Evolutionary conservation across 345 rosid species (phyloP), one percentile per base, ranked within the genome.

Genomic region (Cochlearia excelsa): DNA sequence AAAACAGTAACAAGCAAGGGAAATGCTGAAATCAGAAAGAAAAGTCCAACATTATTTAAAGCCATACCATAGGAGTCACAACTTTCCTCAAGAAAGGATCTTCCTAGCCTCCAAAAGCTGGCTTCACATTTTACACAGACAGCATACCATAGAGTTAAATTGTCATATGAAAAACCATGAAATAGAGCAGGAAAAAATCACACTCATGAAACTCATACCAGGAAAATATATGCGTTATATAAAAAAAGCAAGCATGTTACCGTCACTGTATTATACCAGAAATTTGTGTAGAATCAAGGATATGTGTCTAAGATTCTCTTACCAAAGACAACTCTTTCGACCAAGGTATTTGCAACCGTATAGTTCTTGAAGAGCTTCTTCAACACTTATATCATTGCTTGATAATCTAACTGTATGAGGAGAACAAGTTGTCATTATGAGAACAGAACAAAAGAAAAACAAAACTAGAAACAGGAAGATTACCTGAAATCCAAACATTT

Each of bases 401-500:
- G 83, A 54, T 90, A 97, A 80, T 94, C 99, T 80, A 94, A 78
- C 99, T 94, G 74, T 40, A 16, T 46, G 57, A 64, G 46, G 44
- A 66, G 3, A 64, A 30, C 11, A 6, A 7, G 26, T 51, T 37
- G 37, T 46, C 55, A 57, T 11, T 26, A 11, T 33, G 59, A 64
- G 66, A 46, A 50, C 29, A 43, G 23, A 40, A 3, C 29, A 30
- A 64, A 43, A 16, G 23, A 0, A 16, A 23, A 38, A 63, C 1
- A 16, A 23, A 38, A 63, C 1, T 6, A 56, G 48, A 37, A 49
- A 62, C 26, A 35, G 16, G 28, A 61, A 53, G 55, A 56, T 47
- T 33, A 87, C 99, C 96, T 94, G 97, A 81, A 90, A 94, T 60
- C 99, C 99, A 82, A 94, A 94, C 93, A 87, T 90, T 42, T 79